phyloP scores from a whole-genome alignment of 1,139 yeast species.

The Groenewaldozyma auringiensis region DNA sequence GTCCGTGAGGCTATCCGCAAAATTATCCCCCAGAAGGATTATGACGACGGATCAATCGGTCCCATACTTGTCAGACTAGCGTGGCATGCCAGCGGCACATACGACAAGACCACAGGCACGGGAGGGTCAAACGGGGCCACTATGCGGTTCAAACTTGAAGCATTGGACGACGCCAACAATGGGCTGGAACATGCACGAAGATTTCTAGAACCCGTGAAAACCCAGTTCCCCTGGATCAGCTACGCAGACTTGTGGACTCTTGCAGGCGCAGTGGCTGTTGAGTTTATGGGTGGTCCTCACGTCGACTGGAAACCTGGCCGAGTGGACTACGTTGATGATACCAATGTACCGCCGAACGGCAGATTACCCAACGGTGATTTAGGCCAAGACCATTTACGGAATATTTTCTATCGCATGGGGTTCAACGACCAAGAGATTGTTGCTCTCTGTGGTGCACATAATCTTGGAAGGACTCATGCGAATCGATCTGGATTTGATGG shows the following conservation, averaged over 20 bases:
- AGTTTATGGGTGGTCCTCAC: conserved; percentile 54
- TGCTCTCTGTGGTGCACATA: conserved; percentile 57
- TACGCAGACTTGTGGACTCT: conserved; percentile 63
- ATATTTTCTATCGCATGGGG: conserved; percentile 53
- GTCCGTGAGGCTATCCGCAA: conserved; percentile 75
- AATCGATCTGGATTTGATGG: conserved; percentile 68
- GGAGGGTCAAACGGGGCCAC: conserved; percentile 69
- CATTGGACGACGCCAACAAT: conserved; percentile 49
- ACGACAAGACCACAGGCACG: conserved; percentile 44
- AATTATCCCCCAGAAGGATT: conserved; percentile 64
- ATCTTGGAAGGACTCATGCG: conserved; percentile 57
- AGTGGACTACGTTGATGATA: conserved; percentile 45
- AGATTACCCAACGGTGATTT: conserved; percentile 52
- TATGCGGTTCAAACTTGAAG: conserved; percentile 43
- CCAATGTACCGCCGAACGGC: conserved; percentile 54
- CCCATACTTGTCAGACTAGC: conserved; percentile 58
- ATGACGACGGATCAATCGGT: conserved; percentile 62
- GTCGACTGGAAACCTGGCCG: conserved; percentile 57
- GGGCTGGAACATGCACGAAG: conserved; percentile 52
- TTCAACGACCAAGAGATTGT: conserved; percentile 58
- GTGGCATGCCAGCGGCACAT: conserved; percentile 69
- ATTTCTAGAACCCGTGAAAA: conserved; percentile 51
- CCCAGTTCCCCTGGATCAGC: conserved; percentile 49
- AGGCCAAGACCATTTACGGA: conserved; percentile 47
- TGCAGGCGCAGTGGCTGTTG: conserved; percentile 55